Base-by-base conservation (phyloP, 148 eudicot genomes). In the Euryodendron excelsum region DNA sequence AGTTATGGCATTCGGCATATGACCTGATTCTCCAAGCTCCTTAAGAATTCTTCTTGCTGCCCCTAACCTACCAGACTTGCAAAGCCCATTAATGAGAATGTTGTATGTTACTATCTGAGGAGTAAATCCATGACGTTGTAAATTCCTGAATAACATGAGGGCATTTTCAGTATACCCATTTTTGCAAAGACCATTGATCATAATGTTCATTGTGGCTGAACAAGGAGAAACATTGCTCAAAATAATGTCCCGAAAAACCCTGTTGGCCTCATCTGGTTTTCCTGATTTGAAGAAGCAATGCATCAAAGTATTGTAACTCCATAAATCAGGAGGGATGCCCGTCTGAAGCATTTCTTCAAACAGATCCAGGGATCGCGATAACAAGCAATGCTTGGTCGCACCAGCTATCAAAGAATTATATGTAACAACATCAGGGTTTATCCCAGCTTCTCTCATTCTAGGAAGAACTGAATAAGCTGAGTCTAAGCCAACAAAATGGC, bases 291-390 rank as follows among this genome's bases (percentile, higher is more conserved):
- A 91, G 77, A 86, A 83, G 75, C 99, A 91, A 83, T 96, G 87
- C 93, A 96, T 96, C 88, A 96, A 81, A 31, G 89, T 90, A 75
- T 96, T 96, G 79, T 89, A 96, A 81, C 94, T 96, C 91, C 92
- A 89, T 34, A 90, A 67, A 87, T 96, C 86, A 36, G 95, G 98
- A 61, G 59, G 47, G 41, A 96, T 84, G 68, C 95, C 98, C 62
- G 30, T 61, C 3, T 81, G 82, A 78, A 88, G 84, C 98, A 96
- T 96, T 81, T 96, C 97, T 11, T 96, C 89, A 69, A 91, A 90
- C 79, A 93, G 68, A 67, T 93, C 91, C 64, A 90, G 81, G 50
- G 86, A 88, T 5, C 74, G 85, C 7, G 80, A 52, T 59, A 84
- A 37, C 65, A 82, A 84, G 73, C 79, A 66, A 60, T 79, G 84